Percentiles rank a stretch among this genome's conserved stretches.
Evolutionary conservation across 441 rosid species (phyloP).

Genomic region (Gossypium lobatum): DNA sequence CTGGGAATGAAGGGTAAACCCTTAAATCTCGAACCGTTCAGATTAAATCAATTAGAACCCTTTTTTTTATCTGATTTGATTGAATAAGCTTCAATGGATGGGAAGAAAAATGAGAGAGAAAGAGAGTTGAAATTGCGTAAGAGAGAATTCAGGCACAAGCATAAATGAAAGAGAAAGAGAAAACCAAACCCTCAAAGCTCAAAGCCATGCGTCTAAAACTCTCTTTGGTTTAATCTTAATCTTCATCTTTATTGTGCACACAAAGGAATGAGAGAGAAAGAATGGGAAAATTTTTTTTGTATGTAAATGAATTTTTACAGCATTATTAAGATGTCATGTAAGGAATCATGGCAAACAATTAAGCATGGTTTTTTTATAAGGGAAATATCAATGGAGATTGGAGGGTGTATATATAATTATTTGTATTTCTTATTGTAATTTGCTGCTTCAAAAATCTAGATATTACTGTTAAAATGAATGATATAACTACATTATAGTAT

Average conservation of each 20-base stretch:
- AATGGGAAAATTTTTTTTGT: not conserved
- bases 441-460: not conserved
- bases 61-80: conserved; percentile 21
- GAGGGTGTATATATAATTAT: not conserved
- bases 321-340: not conserved
- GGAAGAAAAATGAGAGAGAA: conserved; percentile 7
- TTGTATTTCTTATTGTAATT: not conserved
- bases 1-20: conserved; percentile 25
- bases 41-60: conserved; percentile 15
- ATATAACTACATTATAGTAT: no score
- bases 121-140: conserved; percentile 17
- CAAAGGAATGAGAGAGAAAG: not conserved
- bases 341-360: not conserved
- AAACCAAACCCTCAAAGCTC: conserved; percentile 32
- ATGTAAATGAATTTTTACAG: not conserved
- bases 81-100: conserved; percentile 25
- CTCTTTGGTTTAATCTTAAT: not conserved
- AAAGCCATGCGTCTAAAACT: conserved; percentile 6
- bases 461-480: not conserved
- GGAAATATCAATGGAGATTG: not conserved
- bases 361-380: no score
- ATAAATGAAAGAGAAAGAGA: conserved; percentile 1
- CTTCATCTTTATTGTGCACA: not conserved
- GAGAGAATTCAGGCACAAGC: conserved; percentile 29
- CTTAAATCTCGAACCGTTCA: conserved; percentile 26